Evolutionary conservation across 129 eudicot species (phyloP), one percentile per base, ranked within the genome.

Genomic region (Arctium lappa): DNA sequence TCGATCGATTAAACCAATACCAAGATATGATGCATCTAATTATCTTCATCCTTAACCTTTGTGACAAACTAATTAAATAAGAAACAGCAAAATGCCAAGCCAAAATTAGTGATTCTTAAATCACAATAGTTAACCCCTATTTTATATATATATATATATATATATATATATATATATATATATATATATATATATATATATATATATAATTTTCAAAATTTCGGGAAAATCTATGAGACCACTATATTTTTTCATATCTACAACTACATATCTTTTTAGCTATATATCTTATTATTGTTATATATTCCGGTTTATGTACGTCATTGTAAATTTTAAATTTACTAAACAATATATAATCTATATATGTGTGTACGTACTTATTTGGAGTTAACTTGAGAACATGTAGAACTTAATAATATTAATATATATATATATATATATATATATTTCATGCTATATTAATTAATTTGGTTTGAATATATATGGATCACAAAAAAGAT

Each of bases 31-130:
- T n/a, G 39, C 66, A 22, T 33, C 2, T 42, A 13, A 66, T 69
- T 27, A 68, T 82, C 18, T 76, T 38, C 3, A 68, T 76, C n/a
- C 7, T 82, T 82, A 68, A 75, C 86, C 30, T 48, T 68, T 75
- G 81, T 76, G 72, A 69, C 53, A 22, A 22, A 22, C 27, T 22
- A 22, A 22, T 22, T 22, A 22, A 22, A 22, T 30, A 32, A 3
- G 15, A n/a, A 63, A 36, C 13, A 78, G 8, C 18, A 68, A 79
- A 39, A 29, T 62, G 40, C 48, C 73, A 38, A 72, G 74, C 12
- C 16, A 56, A 1, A 33, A 7, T 50, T 46, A 46, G 2, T 56
- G n/a, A 62, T 77, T 60, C 11, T 11, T 76, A 12, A 18, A 12
- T 10, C 73, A 6, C 13, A 12, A 29, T 29, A 16, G 4, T 56